Evolutionary conservation across 164 flowering plant genomes (phyloP), one percentile per base, ranked within the genome.

Genomic region (Liquidambar formosana): DNA sequence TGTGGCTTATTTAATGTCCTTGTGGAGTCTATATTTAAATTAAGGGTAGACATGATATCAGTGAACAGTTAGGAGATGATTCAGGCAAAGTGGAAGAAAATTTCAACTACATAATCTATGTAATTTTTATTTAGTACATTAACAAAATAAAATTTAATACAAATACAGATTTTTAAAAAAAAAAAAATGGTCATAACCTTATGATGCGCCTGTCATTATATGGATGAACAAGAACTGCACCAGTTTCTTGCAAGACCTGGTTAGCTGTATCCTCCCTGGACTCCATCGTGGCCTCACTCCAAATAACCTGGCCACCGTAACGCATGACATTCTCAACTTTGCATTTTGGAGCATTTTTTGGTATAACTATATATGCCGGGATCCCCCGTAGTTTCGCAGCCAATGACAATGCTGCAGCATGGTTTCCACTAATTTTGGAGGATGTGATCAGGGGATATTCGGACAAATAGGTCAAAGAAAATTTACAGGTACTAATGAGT

Each of bases 321-420:
- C 97, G 92, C 13, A 71, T 79, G 38, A 92, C 96, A 82, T 88
- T 92, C 80, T 88, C 92, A 77, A 94, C 94, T 81, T 92, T 92
- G 80, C 97, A 94, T 45, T 81, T 84, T 49, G 97, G 97, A 57
- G 96, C 96, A 81, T 86, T 90, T 76, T 81, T 78, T 1, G 98
- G 98, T 56, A 94, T 79, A 71, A 94, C 87, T 75, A 90, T 85
- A 71, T 88, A 86, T 33, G 96, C 95, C 38, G 95, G 97, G 64
- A 90, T 83, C 26, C 91, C 89, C 38, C 96, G 85, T 68, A 84
- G 64, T 65, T 86, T 86, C 72, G 97, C 95, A 76, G 97, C 96
- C 86, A 92, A 79, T 57, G 98, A 62, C 73, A 94, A 79, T 45
- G 98, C 98, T 33, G 97, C 97, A 68, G 98, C 98, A 84, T 94